Evolutionary conservation across 2,329 filamentous ascomycete species (phyloP).

Genomic region (Hymenoscyphus fructigenus): DNA sequence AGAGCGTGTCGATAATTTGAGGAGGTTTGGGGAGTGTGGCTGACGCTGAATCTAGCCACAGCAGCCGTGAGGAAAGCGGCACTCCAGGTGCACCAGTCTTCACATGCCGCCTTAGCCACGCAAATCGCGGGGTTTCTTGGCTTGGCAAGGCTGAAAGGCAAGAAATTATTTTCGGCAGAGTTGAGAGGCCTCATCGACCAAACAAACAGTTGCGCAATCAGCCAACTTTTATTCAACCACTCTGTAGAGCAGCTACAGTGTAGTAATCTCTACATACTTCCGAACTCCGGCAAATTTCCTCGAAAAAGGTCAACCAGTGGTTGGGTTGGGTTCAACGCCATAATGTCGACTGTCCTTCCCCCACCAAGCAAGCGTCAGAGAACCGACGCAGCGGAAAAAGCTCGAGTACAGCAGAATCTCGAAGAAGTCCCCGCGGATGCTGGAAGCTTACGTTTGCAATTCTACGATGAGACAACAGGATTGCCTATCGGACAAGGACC

Average conservation of each 20-base stretch:
- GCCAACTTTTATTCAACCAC: too few species aligned
- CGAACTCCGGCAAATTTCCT: background rate
- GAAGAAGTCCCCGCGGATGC: slow-evolving; percentile 63
- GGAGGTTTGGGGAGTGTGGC: too few species aligned
- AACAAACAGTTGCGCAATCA: too few species aligned
- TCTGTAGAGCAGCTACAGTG: background rate
- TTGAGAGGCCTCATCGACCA: too few species aligned
- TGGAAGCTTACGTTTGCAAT: slow-evolving; percentile 81
- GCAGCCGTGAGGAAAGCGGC: too few species aligned
- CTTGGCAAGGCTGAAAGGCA: too few species aligned
- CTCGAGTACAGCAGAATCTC: slow-evolving; percentile 74
- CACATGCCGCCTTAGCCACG: too few species aligned
- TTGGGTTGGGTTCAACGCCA: slow-evolving; percentile 8
- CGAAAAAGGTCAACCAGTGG: background rate
- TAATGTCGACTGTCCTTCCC: slow-evolving; percentile 81
- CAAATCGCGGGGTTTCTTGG: too few species aligned
- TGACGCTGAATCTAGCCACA: too few species aligned
- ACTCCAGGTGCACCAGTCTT: too few species aligned
- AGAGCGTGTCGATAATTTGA: background rate
- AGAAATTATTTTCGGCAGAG: too few species aligned
- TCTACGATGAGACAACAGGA: slow-evolving; percentile 79
- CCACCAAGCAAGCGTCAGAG: slow-evolving; percentile 87
- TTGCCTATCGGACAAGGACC: slow-evolving; percentile 61
- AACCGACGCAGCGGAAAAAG: slow-evolving; percentile 69
- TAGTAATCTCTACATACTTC: background rate